Evolutionary conservation across 306 rosid species (phyloP), one percentile per base, ranked within the genome.

Genomic region (Styphnolobium japonicum): DNA sequence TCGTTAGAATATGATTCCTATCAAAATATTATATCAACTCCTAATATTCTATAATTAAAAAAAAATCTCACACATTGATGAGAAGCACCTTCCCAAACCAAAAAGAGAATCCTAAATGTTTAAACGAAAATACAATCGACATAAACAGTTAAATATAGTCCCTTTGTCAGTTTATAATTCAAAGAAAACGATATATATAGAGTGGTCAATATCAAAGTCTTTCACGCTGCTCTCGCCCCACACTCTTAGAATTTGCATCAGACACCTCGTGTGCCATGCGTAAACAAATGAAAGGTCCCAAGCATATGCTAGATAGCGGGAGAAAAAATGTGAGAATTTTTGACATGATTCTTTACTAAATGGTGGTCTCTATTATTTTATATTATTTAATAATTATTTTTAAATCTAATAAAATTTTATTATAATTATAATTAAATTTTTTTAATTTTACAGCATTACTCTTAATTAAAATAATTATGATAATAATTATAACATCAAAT

Each of bases 181-280:
- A 66, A 49, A 40, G 65, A 84, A 76, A 73, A 76, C 8, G 80
- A 84, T 64, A 67, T n/a, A 27, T 37, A 16, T 1, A 34, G 74
- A 40, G 27, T 77, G 31, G 80, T 81, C 88, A 78, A 49, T 80
- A 31, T 84, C 64, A 67, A 0, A 70, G 29, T 23, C 0, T 7
- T 83, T 27, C 78, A 74, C 68, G 63, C 74, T 67, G 75, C 34
- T 73, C 34, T 27, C 5, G 29, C 39, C 76, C 64, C 72, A 19
- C 58, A 4, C 58, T 45, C 66, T 79, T 36, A 76, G 80, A 55
- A 33, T n/a, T 43, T 39, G 52, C 71, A 57, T 39, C 76, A 56
- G 69, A 80, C 77, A 55, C 53, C 71, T 42, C 60, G 84, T 62
- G 81, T 67, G 61, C 52, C 65, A 60, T 57, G 27, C 22, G 14